phyloP scores from a whole-genome alignment of 495 filamentous ascomycete species.

The Aspergillus bridgeri region DNA sequence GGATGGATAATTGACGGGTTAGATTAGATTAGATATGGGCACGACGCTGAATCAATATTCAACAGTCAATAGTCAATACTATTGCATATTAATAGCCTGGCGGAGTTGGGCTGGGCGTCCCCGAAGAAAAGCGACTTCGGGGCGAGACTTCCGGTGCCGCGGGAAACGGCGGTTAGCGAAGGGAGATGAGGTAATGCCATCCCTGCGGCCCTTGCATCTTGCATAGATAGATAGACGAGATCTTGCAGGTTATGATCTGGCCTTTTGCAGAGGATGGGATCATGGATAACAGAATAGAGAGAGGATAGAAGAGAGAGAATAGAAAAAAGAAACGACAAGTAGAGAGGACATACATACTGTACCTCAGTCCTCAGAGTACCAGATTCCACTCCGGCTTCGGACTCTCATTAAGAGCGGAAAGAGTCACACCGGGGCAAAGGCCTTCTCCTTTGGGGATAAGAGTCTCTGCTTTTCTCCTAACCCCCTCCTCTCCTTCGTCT shows the following conservation, averaged over 20 bases:
- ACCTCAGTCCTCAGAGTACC: no score
- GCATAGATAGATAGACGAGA: no score
- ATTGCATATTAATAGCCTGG: background rate
- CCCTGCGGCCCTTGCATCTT: no score
- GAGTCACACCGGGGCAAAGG: constrained; percentile 26
- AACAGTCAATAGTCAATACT: background rate
- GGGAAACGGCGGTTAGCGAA: constrained; percentile 11
- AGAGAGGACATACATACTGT: no score
- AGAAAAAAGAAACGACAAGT: no score
- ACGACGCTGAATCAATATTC: background rate
- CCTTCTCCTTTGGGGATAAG: constrained; percentile 31
- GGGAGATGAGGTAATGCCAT: background rate
- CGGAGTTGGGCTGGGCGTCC: constrained; percentile 1
- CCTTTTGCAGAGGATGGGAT: no score
- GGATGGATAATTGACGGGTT: no score
- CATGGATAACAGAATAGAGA: no score
- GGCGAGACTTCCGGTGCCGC: constrained; percentile 15
- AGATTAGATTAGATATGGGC: no score
- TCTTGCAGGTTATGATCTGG: no score
- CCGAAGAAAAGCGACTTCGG: constrained; percentile 8
- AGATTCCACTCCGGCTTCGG: constrained; percentile 30
- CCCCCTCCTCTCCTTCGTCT: constrained; percentile 10
- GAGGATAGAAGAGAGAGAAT: no score
- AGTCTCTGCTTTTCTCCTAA: constrained; percentile 11
- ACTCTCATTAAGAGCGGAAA: constrained; percentile 24